Base-by-base conservation (phyloP, 768 basidiomycete genomes). In the Phlebiopsis gigantea region DNA sequence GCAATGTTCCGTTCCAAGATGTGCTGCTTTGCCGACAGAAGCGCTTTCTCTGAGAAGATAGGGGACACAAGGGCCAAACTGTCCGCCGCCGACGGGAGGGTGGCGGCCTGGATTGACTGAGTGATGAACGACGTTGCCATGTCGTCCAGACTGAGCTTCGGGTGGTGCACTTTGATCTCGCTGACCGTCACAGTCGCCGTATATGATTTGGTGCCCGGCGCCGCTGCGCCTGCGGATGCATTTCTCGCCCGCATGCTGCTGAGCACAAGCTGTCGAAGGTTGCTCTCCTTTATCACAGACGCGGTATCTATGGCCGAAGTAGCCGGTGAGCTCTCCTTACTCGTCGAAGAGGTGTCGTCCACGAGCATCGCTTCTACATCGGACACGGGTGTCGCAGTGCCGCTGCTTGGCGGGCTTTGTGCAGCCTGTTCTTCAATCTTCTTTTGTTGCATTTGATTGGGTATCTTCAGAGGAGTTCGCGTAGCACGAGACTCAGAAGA, bases 101-200 rank as follows among this genome's bases (percentile, higher is more conserved):
- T 71, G 44, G 71, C 65, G 9, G 73, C 74, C 66, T 80, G 75
- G 39, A 84, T 79, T 15, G 81, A 76, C 68, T 83, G 79, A 0
- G 77, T 74, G 56, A 85, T 84, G 61, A 85, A 81, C 0, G 80
- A 80, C 47, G 76, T 72, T 0, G 82, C 82, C 30, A 85, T 68
- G 47, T 81, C 78, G 39, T 83, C 81, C 31, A 83, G 62, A n/a
- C 46, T 56, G 42, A 55, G 25, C 22, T 51, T 51, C 29, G 9
- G 43, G 26, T 17, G 49, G 30, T 2, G 34, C 42, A 29, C 17
- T 14, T 17, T 30, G 15, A 54, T 5, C 30, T 28, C 24, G 5
- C n/a, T 57, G 47, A 49, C 49, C 24, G 42, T 54, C 46, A 44
- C 52, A 41, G 44, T 22, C 78, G 58, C 41, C 69, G 65, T 48